Base-by-base conservation (phyloP, 2,329 filamentous ascomycete species). In the Talaromyces sp. region DNA sequence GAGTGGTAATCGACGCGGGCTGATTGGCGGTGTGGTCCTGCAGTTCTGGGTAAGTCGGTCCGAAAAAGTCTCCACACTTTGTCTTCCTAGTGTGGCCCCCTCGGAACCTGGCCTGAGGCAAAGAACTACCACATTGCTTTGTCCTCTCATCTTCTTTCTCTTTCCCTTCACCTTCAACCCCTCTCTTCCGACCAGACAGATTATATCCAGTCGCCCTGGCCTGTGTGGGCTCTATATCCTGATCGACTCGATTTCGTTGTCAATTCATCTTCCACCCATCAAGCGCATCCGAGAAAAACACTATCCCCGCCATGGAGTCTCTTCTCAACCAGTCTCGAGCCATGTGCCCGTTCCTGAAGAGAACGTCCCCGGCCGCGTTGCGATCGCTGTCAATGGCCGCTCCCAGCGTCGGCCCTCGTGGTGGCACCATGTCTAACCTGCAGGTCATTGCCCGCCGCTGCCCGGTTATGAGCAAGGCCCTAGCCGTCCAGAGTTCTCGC, bases 381-480 rank as follows among this genome's bases (percentile, higher is more conserved):
- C 93, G 95, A 72, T 90, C 93, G 66, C 87, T 99, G 75, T 96
- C 90, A 63, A 66, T 66, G 64, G 88, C 81, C 75, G 86, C 81
- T 74, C 86, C 87, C 77, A 84, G 85, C 68, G 90, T 90, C 62
- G 76, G 75, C 61, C 90, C 89, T 65, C 91, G 93, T 73, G 94
- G 93, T 70, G 92, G 93, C 74, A 92, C 92, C 80, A 97, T 98
- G 88, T 97, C 93, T 75, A 98, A 97, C 82, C 86, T 99, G 73
- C 95, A 98, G 84, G 88, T 95, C 71, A 88, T 96, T 75, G 95
- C 92, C 73, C 90, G 93, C 76, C 92, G 94, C 79, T 99, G 95
- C 86, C 95, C 95, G 66, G 90, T 99, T 79, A 99, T 99, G 95
- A 94, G 93, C 79, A 96, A 97, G 85, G 95, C 95, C 49, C 87